These are phyloP conservation scores for Ceratobasidium sp. DNA, from an alignment of 1,284 basidiomycete species.

Conservation along the genomic window DNA sequence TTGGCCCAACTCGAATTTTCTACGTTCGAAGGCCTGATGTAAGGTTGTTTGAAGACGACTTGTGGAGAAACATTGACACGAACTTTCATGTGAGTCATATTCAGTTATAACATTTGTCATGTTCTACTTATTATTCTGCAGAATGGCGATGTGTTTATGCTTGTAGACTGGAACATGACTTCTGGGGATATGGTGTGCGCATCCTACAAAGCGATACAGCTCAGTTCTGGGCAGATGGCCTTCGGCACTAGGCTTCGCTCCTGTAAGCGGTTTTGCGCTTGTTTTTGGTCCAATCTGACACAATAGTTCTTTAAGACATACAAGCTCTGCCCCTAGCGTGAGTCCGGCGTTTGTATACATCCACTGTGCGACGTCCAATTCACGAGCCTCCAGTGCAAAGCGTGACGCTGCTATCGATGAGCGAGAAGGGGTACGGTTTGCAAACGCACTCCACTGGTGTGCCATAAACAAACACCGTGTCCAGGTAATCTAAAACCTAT, in stretches of 20 bases:
- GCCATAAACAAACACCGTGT: slow-evolving; percentile 24
- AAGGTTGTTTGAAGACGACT: slow-evolving; percentile 20
- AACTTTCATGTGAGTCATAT: slow-evolving; percentile 10
- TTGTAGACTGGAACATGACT: slow-evolving; percentile 26
- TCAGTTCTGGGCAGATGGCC: slow-evolving; percentile 14
- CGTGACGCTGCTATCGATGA: not conserved
- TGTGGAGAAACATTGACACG: slow-evolving; percentile 33
- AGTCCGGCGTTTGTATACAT: not conserved
- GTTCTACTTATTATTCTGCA: not conserved
- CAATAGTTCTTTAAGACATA: not conserved
- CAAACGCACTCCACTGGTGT: slow-evolving; percentile 34
- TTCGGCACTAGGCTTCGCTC: slow-evolving; percentile 15
- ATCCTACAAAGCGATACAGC: slow-evolving; percentile 3
- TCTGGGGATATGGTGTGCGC: slow-evolving; percentile 34
- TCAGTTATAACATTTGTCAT: not conserved
- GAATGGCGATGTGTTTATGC: slow-evolving; percentile 20
- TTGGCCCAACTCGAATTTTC: not conserved
- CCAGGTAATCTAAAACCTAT: not conserved
- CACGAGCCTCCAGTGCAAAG: not conserved
- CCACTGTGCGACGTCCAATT: not conserved
- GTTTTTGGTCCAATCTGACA: not conserved
- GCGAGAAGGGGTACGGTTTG: slow-evolving; percentile 31
- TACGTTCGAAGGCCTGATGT: slow-evolving; percentile 26
- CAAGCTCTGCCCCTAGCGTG: slow-evolving; percentile 14
- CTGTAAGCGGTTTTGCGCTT: slow-evolving; percentile 8